Evolutionary conservation across 2,329 filamentous ascomycete species (phyloP), one percentile per base, ranked within the genome.

Genomic region (Fusarium annulatum): DNA sequence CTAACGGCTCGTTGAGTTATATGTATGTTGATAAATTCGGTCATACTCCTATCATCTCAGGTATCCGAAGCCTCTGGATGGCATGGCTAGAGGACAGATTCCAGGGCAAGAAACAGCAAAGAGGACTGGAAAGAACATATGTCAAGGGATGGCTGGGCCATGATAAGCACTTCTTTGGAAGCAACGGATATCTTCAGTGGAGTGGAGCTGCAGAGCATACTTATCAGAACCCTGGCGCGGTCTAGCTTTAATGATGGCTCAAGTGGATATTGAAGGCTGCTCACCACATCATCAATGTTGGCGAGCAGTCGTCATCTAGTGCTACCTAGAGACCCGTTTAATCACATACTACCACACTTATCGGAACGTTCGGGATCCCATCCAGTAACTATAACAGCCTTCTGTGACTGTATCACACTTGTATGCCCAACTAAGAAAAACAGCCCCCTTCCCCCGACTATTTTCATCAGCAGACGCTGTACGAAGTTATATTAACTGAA

Each of bases 201-300:
- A 52, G 34, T 48, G 67, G 67, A 21, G 67, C 45, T 0, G 15
- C 67, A 5, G 64, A 64, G 39, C 68, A 58, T n/a, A 38, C 18
- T 2, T 69, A 68, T 8, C 67, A 69, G 57, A 69, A 68, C 21
- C 61, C 64, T 2, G 61, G 53, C 3, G 63, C 64, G 3, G 6
- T 66, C 14, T 69, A 41, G 45, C 11, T 26, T 26, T 2, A 49
- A 12, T 2, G 4, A 49, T 48, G 3, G 6, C 7, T 46, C 43
- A 26, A 4, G 11, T 26, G 5, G 10, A 14, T 45, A 10, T 30
- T 4, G 19, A 30, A 19, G 15, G 1, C 42, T 21, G 45, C 14
- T 30, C 15, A 5, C 4, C 19, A 48, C 19, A 16, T 5, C n/a
- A 10, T 3, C 26, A 16, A 16, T 49, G 8, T 18, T 23, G 30